A percentile compares a stretch with the other conserved stretches of the same genome.
Conservation (phyloP, 768 basidiomycete species). For the Tubosaeta sp. region DNA sequence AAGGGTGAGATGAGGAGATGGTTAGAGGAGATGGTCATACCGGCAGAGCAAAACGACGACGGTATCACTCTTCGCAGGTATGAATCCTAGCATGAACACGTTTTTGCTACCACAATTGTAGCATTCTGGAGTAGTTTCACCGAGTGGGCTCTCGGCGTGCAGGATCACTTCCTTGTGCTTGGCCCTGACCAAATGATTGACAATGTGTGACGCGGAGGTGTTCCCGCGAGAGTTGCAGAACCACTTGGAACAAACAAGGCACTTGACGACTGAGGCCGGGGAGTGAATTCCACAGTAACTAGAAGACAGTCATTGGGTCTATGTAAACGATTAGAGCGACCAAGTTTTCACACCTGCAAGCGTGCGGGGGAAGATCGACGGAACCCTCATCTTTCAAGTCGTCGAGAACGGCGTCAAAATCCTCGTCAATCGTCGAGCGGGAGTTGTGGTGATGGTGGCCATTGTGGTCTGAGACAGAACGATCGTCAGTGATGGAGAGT, state of each 20-base stretch:
- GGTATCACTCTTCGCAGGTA: constrained; percentile 98
- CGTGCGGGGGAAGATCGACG: constrained; percentile 84
- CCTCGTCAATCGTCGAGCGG: constrained; percentile 58
- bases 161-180: constrained; percentile 99
- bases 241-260: constrained; percentile 88
- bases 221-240: constrained; percentile 99
- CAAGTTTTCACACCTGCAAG: constrained; percentile 73
- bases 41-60: constrained; percentile 96
- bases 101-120: constrained; percentile 99
- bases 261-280: constrained; percentile 95
- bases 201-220: constrained; percentile 97
- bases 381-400: constrained; percentile 80
- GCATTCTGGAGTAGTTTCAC: constrained; percentile 97
- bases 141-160: constrained; percentile 91
- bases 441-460: constrained; percentile 34
- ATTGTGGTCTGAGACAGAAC: constrained; percentile 41
- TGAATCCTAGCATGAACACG: constrained; percentile 99
- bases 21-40: constrained; percentile 40
- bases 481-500: constrained; percentile 66
- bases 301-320: constrained; percentile 7
- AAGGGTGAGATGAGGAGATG: neutral
- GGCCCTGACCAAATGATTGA: constrained; percentile 97
- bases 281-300: constrained; percentile 99
- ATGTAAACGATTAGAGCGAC: constrained; percentile 1
- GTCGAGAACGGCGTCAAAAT: constrained; percentile 86